Base-by-base conservation (phyloP, 352 stramenopile species). In the Phytopythium ostracodes region DNA sequence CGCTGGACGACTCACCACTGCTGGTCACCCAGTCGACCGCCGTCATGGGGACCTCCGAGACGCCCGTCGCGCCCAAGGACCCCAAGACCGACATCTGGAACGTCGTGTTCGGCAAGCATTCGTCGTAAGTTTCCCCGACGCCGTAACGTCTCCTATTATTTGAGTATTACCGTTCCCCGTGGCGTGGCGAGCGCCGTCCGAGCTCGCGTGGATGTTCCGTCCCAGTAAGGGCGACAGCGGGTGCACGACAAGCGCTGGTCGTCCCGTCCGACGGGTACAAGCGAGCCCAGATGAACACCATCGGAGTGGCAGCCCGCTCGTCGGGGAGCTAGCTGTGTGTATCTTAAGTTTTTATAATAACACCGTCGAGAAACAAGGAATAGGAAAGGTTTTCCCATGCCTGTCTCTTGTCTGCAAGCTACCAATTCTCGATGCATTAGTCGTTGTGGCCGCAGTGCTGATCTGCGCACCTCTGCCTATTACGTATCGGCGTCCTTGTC, bases 1-100 rank as follows among this genome's bases (percentile, higher is more conserved):
- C 81, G 24, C 70, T 88, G 49, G 65, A 84, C 0, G 81, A 91
- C 44, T 63, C 75, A 18, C 81, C 81, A 11, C 62, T 80, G 59
- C 58, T 70, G 17, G 65, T 78, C 11, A 75, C 70, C 56, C 68
- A 81, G 47, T 36, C 63, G 33, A 71, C 66, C 36, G 22, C 65
- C 7, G 31, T 40, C 29, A 33, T 33, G 29, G 7, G 4, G 29
- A 7, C 29, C 4, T 3, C 29, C 5, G 10, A 20, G 18, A 50
- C 24, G n/a, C 31, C 59, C 47, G 22, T 42, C 43, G 27, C 14
- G 18, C 44, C 56, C 24, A 68, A 73, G 56, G 62, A 76, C 53
- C 56, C 63, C 50, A 81, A 77, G 59, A 36, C 54, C 9, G 76
- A 86, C 67, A 81, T 83, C 47, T 83, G 74, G 74, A 79, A 77